These are phyloP conservation scores for Suillus ampliporus DNA, from an alignment of 768 basidiomycete species.

Conservation along the genomic window DNA sequence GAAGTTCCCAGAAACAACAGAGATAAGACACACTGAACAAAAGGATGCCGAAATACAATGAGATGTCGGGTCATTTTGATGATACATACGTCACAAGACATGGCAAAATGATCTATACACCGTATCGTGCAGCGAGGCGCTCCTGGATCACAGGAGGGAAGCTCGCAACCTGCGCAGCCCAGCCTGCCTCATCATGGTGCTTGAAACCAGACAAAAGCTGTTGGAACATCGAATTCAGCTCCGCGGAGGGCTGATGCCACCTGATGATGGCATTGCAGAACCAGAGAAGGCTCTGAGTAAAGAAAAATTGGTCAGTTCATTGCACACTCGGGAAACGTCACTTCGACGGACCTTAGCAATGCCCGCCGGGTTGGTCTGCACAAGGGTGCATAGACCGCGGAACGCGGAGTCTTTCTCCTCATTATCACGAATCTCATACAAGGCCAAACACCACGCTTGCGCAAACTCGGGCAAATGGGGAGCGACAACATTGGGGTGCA, in stretches of 20 bases:
- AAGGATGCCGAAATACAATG: constrained; percentile 17
- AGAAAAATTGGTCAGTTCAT: constrained; percentile 10
- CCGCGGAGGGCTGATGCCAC: constrained; percentile 91
- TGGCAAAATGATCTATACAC: constrained; percentile 57
- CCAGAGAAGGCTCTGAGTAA: constrained; percentile 83
- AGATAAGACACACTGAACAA: constrained; percentile 34
- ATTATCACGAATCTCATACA: constrained; percentile 98
- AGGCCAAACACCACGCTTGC: constrained; percentile 94
- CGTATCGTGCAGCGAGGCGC: constrained; percentile 85
- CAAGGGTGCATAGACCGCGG: constrained; percentile 94
- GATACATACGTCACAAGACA: constrained; percentile 16
- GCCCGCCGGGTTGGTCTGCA: constrained; percentile 92
- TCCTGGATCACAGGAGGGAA: constrained; percentile 92
- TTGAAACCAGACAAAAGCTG: constrained; percentile 90
- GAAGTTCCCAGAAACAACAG: constrained; percentile 17
- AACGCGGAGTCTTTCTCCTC: constrained; percentile 99
- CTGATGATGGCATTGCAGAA: constrained; percentile 98
- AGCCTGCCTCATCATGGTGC: constrained; percentile 82
- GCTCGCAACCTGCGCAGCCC: constrained; percentile 80
- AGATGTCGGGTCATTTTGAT: constrained; percentile 13
- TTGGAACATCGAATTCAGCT: constrained; percentile 94
- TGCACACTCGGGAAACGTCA: background rate
- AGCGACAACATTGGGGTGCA: constrained; percentile 88
- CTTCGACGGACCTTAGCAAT: constrained; percentile 79
- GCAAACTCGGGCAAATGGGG: constrained; percentile 91